phyloP scores from a whole-genome alignment of 73 alveolate species.

The Durusdinium trenchii region DNA sequence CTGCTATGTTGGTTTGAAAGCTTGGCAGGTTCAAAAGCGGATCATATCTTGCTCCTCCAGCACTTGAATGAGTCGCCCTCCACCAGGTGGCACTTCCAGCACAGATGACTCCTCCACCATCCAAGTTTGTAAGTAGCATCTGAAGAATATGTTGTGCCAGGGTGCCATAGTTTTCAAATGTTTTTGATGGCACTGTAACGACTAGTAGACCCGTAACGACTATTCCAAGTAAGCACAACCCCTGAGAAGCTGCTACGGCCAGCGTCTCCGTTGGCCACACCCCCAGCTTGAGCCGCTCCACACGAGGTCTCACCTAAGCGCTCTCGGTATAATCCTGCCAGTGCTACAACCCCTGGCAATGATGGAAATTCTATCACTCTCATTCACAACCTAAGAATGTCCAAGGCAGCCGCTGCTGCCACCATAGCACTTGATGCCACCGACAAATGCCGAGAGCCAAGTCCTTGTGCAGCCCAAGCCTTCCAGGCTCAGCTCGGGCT shows the following conservation, averaged over 20 bases:
- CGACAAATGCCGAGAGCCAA: constrained; percentile 35
- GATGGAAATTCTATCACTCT: background rate
- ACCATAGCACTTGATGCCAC: constrained; percentile 59
- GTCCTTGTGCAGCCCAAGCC: constrained; percentile 78
- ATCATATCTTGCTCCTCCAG: constrained; percentile 17
- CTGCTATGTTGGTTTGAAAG: background rate
- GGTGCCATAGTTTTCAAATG: too few species aligned
- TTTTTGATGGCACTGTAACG: too few species aligned
- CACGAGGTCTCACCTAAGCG: constrained; percentile 68
- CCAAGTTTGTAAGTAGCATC: too few species aligned
- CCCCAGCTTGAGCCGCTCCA: constrained; percentile 51
- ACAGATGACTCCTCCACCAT: constrained; percentile 21
- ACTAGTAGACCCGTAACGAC: background rate
- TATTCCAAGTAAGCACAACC: background rate
- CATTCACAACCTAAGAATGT: background rate
- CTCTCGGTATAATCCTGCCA: background rate
- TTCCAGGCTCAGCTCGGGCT: too few species aligned
- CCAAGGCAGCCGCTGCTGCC: constrained; percentile 42
- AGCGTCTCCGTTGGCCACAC: constrained; percentile 87
- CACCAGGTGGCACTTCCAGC: constrained; percentile 85
- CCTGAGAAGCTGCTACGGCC: background rate
- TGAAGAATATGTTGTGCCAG: too few species aligned
- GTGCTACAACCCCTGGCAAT: background rate
- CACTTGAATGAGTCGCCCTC: constrained; percentile 80
- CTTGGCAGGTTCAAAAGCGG: background rate